Base-by-base conservation (phyloP, 768 basidiomycete species). In the Suillus sp. region DNA sequence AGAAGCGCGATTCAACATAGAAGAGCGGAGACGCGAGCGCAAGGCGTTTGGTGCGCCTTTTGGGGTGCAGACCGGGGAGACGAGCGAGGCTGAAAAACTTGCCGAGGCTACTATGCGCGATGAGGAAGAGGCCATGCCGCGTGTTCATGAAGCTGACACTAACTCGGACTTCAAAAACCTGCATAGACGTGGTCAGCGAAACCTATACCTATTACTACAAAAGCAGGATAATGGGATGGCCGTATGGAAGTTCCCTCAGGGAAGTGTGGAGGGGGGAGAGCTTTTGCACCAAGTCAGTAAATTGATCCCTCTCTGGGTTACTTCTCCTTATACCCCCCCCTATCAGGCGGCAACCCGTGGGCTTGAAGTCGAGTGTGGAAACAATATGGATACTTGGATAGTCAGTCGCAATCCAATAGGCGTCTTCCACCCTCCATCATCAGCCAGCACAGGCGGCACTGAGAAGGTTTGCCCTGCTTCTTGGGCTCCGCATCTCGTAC, bases 341-440 rank as follows among this genome's bases (percentile, higher is more conserved):
- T 22, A 42, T 43, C 63, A 95, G 90, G 89, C 93, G 43, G 93
- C 94, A 4, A 81, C 86, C 59, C 81, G 89, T 56, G 85, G 89
- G 64, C 80, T 98, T 25, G 77, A 79, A 55, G 83, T 85, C 3
- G 84, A 90, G 71, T 92, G 91, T 66, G 95, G 95, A 11, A 78
- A 82, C 48, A 78, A 87, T 59, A 93, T 99, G 90, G 95, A 99
- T 70, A 88, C 88, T 14, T 99, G 96, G 96, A 80, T 96, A 65
- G 93, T 96, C n/a, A 86, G 93, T 59, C 86, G 89, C 60, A 91
- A 90, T 62, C 96, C 96, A 3, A 86, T 96, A 67, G 95, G 94
- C 4, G 82, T 92, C 60, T 84, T 87, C 75, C 84, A 88, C 71
- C 84, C 84, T 65, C 72, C 79, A 35, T 70, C 72, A 64, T 71